These are phyloP conservation scores for Potentilla sterilis DNA, from an alignment of 306 rosid species.

Conservation along the genomic window DNA sequence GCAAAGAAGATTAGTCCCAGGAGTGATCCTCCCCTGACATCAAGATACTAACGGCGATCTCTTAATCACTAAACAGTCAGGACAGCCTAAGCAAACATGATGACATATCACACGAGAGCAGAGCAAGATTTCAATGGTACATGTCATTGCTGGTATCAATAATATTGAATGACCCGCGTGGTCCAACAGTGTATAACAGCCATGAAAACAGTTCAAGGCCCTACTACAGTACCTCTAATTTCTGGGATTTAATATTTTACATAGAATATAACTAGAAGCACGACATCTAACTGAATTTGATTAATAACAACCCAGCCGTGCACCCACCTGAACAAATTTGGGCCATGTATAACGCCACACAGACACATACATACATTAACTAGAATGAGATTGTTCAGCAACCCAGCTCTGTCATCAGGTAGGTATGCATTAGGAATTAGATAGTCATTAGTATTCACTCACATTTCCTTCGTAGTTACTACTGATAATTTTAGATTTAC, in stretches of 20 bases:
- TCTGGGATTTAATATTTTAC: background rate
- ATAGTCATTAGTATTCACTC: too few species aligned
- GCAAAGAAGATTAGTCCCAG: background rate
- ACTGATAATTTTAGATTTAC: conserved; percentile 26
- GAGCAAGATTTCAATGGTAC: background rate
- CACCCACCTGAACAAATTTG: background rate
- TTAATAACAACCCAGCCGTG: background rate
- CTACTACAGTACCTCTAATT: background rate
- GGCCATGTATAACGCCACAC: background rate
- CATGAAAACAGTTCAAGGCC: background rate
- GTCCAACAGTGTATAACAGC: background rate
- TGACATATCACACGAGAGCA: conserved; percentile 1
- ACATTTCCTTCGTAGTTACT: background rate
- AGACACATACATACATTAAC: background rate
- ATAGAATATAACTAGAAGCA: background rate
- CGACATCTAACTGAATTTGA: background rate
- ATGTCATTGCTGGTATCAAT: background rate
- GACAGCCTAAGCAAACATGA: background rate
- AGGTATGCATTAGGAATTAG: background rate
- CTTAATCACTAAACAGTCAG: background rate
- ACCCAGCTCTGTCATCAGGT: background rate
- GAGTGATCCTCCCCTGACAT: background rate
- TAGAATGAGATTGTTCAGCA: conserved; percentile 7
- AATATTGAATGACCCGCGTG: background rate
- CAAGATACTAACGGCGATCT: background rate